Evolutionary conservation across 805 yeast species (phyloP).

Genomic region (Debaryomyces tyrocola): DNA sequence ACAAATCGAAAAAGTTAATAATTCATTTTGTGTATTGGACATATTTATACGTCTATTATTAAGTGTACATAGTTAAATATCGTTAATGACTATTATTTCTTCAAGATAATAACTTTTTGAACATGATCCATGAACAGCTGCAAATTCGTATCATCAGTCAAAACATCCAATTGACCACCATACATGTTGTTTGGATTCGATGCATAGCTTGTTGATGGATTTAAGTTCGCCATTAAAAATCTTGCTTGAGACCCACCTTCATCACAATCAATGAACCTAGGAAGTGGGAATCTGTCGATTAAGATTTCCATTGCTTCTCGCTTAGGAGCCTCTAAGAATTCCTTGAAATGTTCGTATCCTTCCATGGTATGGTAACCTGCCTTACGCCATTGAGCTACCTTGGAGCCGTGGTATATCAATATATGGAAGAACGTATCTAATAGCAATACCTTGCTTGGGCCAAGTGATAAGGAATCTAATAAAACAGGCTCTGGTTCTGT

Average conservation of each 20-base stretch:
- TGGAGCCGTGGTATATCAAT: conserved; percentile 64
- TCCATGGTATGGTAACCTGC: conserved; percentile 61
- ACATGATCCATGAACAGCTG: conserved; percentile 59
- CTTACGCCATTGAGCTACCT: conserved; percentile 66
- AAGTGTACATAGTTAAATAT: background rate
- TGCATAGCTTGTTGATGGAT: conserved; percentile 60
- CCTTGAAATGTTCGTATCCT: conserved; percentile 59
- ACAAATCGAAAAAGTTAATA: background rate
- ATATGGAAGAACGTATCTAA: conserved; percentile 72
- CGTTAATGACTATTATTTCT: conserved; percentile 5
- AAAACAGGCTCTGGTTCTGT: conserved; percentile 62
- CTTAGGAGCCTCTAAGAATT: conserved; percentile 61
- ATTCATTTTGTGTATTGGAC: background rate
- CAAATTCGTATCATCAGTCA: conserved; percentile 62
- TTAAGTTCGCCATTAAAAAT: conserved; percentile 65
- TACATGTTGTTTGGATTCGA: conserved; percentile 36
- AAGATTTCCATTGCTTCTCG: conserved; percentile 64
- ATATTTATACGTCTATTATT: background rate
- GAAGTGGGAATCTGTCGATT: conserved; percentile 68
- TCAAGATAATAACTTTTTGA: conserved; percentile 32
- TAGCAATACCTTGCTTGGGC: conserved; percentile 55
- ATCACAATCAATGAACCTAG: conserved; percentile 70
- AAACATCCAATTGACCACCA: conserved; percentile 32
- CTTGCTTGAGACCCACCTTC: conserved; percentile 79
- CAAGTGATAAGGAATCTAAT: conserved; percentile 61